Evolutionary conservation across 176 grass and related monocot genomes (phyloP).

Genomic region (Phyllostachys edulis): DNA sequence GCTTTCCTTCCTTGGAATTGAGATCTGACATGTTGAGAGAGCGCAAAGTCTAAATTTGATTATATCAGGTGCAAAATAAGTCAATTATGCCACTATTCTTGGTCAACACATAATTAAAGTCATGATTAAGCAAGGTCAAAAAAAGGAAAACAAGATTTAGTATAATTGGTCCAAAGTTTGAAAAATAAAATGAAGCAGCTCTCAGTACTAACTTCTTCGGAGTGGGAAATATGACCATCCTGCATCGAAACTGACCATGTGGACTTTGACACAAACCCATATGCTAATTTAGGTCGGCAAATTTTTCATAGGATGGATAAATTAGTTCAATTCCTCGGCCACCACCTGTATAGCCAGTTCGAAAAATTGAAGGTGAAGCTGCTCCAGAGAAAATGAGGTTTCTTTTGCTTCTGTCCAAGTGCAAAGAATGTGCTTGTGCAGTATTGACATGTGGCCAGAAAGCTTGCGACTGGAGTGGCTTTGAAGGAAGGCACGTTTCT

Average conservation of each 20-base stretch:
- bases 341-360: conserved; percentile 13
- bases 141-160: conserved; percentile 13
- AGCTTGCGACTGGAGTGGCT: conserved; percentile 40
- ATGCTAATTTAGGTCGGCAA: neutral
- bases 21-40: neutral
- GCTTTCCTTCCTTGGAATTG: neutral
- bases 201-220: neutral
- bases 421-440: conserved; percentile 35
- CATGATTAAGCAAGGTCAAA: conserved; percentile 18
- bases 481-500: conserved; percentile 52
- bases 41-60: neutral
- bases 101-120: conserved; percentile 38
- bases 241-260: conserved; percentile 16
- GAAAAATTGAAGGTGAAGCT: conserved; percentile 44
- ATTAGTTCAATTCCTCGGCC: conserved; percentile 1
- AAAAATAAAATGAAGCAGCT: conserved; percentile 8
- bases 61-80: conserved; percentile 31
- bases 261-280: conserved; percentile 20
- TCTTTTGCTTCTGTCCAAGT: conserved; percentile 46
- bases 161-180: conserved; percentile 45
- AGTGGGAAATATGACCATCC: conserved; percentile 33
- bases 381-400: conserved; percentile 39
- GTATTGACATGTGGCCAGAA: conserved; percentile 42
- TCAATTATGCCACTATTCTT: conserved; percentile 30
- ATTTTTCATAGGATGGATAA: conserved; percentile 11